These are phyloP conservation scores for Tripterygium wilfordii DNA, from an alignment of 177 flowering plant genomes.

Conservation along the genomic window DNA sequence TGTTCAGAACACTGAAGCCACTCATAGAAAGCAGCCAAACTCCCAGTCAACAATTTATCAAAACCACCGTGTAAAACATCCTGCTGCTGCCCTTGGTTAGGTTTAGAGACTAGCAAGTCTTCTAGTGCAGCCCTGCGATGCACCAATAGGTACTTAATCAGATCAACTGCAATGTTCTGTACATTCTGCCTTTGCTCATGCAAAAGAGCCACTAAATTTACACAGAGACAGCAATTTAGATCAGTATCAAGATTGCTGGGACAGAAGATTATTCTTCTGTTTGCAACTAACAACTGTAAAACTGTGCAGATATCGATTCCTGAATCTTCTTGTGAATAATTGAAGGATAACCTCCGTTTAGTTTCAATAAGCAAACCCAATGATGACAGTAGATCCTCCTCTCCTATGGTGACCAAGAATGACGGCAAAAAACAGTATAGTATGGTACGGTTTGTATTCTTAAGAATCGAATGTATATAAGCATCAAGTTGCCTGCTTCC, in stretches of 20 bases:
- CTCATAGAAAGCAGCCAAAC: constrained; percentile 57
- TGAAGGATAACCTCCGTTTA: constrained; percentile 30
- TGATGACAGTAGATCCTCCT: constrained; percentile 66
- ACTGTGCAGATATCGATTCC: constrained; percentile 69
- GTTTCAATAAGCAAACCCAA: constrained; percentile 68
- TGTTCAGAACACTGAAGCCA: constrained; percentile 80
- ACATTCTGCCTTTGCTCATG: constrained; percentile 56
- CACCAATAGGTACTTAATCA: constrained; percentile 75
- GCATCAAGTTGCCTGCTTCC: constrained; percentile 90
- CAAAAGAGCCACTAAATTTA: constrained; percentile 83
- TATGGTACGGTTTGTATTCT: constrained; percentile 88
- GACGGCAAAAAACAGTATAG: constrained; percentile 91
- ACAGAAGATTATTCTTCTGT: constrained; percentile 80
- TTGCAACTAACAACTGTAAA: constrained; percentile 83
- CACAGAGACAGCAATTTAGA: constrained; percentile 82
- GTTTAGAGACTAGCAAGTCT: constrained; percentile 87
- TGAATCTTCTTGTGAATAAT: constrained; percentile 41
- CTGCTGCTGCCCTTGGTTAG: constrained; percentile 70
- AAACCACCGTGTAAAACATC: constrained; percentile 96
- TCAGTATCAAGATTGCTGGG: constrained; percentile 92
- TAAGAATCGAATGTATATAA: constrained; percentile 76
- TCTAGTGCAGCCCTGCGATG: constrained; percentile 90
- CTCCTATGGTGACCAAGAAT: constrained; percentile 75
- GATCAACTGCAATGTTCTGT: constrained; percentile 67
- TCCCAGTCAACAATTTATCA: constrained; percentile 77